A percentile compares a stretch with the other conserved stretches of the same genome.
Evolutionary conservation across 2,329 filamentous ascomycete genomes (phyloP).

Genomic region (Talaromyces sp.): DNA sequence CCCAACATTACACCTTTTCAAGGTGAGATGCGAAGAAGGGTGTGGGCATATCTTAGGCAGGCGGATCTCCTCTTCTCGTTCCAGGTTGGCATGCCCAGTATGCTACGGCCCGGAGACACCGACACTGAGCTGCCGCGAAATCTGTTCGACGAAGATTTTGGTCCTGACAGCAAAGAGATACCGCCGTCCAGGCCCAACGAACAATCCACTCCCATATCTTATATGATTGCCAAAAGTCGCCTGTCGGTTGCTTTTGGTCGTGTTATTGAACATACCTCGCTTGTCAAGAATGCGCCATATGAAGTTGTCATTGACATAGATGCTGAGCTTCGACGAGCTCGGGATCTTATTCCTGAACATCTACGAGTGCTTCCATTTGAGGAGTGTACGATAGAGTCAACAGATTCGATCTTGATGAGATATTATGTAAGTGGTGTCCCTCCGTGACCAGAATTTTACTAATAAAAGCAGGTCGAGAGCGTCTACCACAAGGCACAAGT

Average conservation of each 20-base stretch:
- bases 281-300: slow-evolving; percentile 49
- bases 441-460: slow-evolving; percentile 13
- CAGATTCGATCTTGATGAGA: slow-evolving; percentile 70
- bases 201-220: slow-evolving; percentile 58
- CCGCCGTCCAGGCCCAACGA: slow-evolving; percentile 56
- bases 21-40: slow-evolving; percentile 55
- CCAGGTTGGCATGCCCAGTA: slow-evolving; percentile 64
- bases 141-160: slow-evolving; percentile 64
- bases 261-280: slow-evolving; percentile 43
- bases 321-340: slow-evolving; percentile 53
- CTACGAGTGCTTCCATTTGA: slow-evolving; percentile 72
- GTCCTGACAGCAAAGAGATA: slow-evolving; percentile 52
- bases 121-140: slow-evolving; percentile 62
- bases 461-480: slow-evolving; percentile 59
- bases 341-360: slow-evolving; percentile 71
- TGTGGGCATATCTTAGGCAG: slow-evolving; percentile 52
- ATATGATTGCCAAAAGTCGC: slow-evolving; percentile 47
- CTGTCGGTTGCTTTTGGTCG: slow-evolving; percentile 43
- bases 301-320: slow-evolving; percentile 62
- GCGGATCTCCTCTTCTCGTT: slow-evolving; percentile 64
- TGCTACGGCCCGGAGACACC: slow-evolving; percentile 61
- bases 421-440: slow-evolving; percentile 55
- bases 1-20: slow-evolving; percentile 59
- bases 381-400: slow-evolving; percentile 67
- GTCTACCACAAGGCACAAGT: slow-evolving; percentile 86